phyloP scores from a whole-genome alignment of 2,329 filamentous ascomycete genomes.

The Xylariaceae sp. region DNA sequence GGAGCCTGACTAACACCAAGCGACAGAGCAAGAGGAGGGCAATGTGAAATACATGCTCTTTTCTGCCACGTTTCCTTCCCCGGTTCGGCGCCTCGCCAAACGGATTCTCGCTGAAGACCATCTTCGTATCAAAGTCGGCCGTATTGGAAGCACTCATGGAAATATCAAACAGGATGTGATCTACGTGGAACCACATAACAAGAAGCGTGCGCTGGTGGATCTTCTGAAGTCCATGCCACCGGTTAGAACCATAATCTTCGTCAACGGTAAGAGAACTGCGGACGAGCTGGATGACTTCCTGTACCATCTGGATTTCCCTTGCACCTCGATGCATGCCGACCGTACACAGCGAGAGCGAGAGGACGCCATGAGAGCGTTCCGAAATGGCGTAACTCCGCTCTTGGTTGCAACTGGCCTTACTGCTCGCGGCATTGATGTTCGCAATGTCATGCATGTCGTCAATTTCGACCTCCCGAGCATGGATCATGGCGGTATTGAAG shows the following conservation, averaged over 20 bases:
- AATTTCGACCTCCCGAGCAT: slow-evolving; percentile 81
- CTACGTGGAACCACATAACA: slow-evolving; percentile 58
- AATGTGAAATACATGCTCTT: slow-evolving; percentile 73
- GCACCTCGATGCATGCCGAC: slow-evolving; percentile 81
- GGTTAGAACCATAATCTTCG: slow-evolving; percentile 80
- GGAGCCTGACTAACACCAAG: slow-evolving; percentile 22
- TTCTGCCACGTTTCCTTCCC: slow-evolving; percentile 87
- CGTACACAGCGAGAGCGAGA: slow-evolving; percentile 89
- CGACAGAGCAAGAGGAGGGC: slow-evolving; percentile 66
- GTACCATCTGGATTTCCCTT: slow-evolving; percentile 72
- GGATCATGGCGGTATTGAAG: slow-evolving; percentile 78
- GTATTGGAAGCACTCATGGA: slow-evolving; percentile 71
- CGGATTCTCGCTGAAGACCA: slow-evolving; percentile 69
- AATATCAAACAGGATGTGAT: slow-evolving; percentile 80
- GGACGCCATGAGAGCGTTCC: slow-evolving; percentile 83
- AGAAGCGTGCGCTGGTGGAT: slow-evolving; percentile 66
- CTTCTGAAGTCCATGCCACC: slow-evolving; percentile 66
- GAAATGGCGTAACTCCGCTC: slow-evolving; percentile 66
- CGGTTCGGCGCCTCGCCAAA: slow-evolving; percentile 68
- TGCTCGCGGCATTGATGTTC: slow-evolving; percentile 83
- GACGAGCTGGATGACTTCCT: slow-evolving; percentile 85
- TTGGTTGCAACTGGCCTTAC: slow-evolving; percentile 81
- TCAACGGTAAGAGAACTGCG: slow-evolving; percentile 71
- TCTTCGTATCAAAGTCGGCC: slow-evolving; percentile 78
- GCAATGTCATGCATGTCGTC: slow-evolving; percentile 83